Evolutionary conservation across 164 flowering plant species (phyloP).

Genomic region (Dillenia suffruticosa): DNA sequence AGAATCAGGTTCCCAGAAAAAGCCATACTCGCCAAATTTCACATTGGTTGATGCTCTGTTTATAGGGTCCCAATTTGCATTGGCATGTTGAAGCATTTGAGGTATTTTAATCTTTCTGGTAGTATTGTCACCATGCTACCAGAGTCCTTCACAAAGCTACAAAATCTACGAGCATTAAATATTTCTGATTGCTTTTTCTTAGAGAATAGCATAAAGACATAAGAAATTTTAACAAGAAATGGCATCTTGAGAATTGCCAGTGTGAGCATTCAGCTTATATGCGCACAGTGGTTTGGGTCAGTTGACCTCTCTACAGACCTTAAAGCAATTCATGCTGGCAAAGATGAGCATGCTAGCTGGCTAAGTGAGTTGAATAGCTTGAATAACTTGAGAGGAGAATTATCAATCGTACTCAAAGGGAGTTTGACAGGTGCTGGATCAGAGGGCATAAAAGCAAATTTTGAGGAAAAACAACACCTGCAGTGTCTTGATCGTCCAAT

Average conservation of each 20-base stretch:
- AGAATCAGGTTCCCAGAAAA: too few species aligned
- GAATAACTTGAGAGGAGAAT: background rate
- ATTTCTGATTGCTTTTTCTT: background rate
- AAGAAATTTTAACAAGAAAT: constrained; percentile 6
- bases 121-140: constrained; percentile 2
- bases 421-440: background rate
- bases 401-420: background rate
- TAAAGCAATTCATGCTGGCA: constrained; percentile 5
- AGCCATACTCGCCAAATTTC: too few species aligned
- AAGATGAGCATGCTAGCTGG: background rate
- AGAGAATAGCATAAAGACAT: constrained; percentile 12
- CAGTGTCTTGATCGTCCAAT: too few species aligned
- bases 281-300: background rate
- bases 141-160: background rate
- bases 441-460: constrained; percentile 7
- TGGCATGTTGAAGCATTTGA: constrained; percentile 4
- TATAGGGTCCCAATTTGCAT: constrained; percentile 1
- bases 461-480: constrained; percentile 1
- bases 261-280: too few species aligned
- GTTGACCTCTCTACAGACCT: constrained; percentile 14
- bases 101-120: constrained; percentile 3
- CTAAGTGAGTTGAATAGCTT: constrained; percentile 6
- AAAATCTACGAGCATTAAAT: constrained; percentile 3
- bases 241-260: constrained; percentile 3
- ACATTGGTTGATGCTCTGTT: background rate